Conservation (phyloP, 352 stramenopile genomes). For the Globisporangium megalacanthum region DNA sequence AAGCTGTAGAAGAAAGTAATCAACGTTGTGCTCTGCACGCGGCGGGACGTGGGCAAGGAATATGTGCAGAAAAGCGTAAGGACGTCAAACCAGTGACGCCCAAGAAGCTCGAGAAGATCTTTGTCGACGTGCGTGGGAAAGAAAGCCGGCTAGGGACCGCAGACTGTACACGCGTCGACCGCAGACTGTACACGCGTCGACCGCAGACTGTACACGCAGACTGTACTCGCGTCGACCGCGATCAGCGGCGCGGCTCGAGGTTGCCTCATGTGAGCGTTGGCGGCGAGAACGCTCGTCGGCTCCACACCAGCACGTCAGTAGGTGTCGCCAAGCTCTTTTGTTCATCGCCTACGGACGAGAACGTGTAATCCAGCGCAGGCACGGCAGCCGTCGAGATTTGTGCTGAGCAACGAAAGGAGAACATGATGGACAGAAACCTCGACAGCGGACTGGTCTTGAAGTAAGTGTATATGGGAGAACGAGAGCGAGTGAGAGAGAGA, state of each 20-base stretch:
- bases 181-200: too few species aligned
- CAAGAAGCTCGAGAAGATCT: conserved; percentile 82
- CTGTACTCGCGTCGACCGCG: too few species aligned
- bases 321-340: conserved; percentile 61
- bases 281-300: conserved; percentile 37
- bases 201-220: too few species aligned
- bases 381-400: conserved; percentile 21
- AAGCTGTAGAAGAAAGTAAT: conserved; percentile 66
- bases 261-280: conserved; percentile 40
- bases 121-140: conserved; percentile 51
- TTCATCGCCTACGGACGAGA: conserved; percentile 34
- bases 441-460: conserved; percentile 19
- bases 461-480: too few species aligned
- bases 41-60: conserved; percentile 66
- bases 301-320: conserved; percentile 65
- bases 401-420: conserved; percentile 81
- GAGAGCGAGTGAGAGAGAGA: too few species aligned
- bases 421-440: conserved; percentile 76
- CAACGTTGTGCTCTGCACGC: conserved; percentile 69
- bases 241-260: conserved; percentile 2
- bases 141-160: conserved; percentile 30
- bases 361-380: conserved; percentile 12
- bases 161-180: conserved; percentile 54
- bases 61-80: conserved; percentile 63
- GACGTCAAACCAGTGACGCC: conserved; percentile 72